Evolutionary conservation across 2,329 filamentous ascomycete species (phyloP).

Genomic region (Simplicillium aogashimaense): DNA sequence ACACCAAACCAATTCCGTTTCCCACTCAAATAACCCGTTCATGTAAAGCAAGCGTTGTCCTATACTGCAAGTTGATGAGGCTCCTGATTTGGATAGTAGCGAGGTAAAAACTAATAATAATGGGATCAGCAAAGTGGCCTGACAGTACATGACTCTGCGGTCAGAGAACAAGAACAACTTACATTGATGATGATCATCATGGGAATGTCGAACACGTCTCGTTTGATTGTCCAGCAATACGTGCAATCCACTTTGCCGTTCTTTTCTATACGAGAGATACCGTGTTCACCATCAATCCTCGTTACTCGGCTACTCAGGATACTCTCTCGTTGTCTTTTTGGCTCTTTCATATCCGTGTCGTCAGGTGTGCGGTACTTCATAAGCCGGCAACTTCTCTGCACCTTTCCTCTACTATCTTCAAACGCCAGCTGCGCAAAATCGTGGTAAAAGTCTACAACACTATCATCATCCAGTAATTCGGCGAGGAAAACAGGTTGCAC

Average conservation of each 20-base stretch:
- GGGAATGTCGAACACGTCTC: slow-evolving; percentile 95
- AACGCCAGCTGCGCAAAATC: slow-evolving; percentile 91
- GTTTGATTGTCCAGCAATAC: slow-evolving; percentile 94
- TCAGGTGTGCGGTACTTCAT: slow-evolving; percentile 82
- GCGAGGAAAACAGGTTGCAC: slow-evolving; percentile 80
- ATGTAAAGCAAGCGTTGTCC: slow-evolving; percentile 4
- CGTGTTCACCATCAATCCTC: slow-evolving; percentile 61
- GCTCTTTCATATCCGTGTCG: slow-evolving; percentile 30
- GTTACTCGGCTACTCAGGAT: slow-evolving; percentile 51
- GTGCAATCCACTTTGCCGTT: slow-evolving; percentile 91
- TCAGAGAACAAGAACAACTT: slow-evolving; percentile 32
- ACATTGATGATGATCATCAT: slow-evolving; percentile 99
- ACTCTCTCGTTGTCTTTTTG: slow-evolving; percentile 30
- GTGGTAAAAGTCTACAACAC: slow-evolving; percentile 89
- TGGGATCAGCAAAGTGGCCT: slow-evolving; percentile 10
- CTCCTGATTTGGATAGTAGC: slow-evolving; percentile 49
- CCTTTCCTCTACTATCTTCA: slow-evolving; percentile 77
- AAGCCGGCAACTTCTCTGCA: slow-evolving; percentile 74
- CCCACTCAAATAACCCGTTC: background rate
- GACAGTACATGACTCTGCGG: too few species aligned
- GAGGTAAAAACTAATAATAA: slow-evolving; percentile 41
- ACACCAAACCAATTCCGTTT: background rate
- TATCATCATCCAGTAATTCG: slow-evolving; percentile 87
- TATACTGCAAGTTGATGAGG: slow-evolving; percentile 46
- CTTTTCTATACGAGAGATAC: slow-evolving; percentile 71